Evolutionary conservation across 2,329 filamentous ascomycete species (phyloP), one percentile per base, ranked within the genome.

Genomic region (Dactylellina parvicollis): DNA sequence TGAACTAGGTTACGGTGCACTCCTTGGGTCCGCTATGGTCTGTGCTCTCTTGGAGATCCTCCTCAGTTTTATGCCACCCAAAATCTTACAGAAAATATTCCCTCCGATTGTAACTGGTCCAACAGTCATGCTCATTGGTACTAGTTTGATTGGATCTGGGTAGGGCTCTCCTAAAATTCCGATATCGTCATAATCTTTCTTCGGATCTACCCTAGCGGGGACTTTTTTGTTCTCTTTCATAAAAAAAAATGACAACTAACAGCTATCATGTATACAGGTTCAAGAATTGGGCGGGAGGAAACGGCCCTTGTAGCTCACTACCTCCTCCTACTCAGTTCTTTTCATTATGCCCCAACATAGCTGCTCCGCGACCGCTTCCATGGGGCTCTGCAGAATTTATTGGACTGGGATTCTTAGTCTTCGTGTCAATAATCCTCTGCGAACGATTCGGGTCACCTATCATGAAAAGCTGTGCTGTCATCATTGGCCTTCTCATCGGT

Each of bases 361-460:
- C 81, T 44, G 87, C 88, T 1, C 88, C 88, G 0, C 86, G 85
- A 56, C 83, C 89, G 18, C 80, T 90, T 3, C 86, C 82, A 0
- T 95, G 92, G 92, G 92, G 90, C 2, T 88, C 88, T 36, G 86
- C 91, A 0, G 89, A 95, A 80, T 92, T 90, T 76, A 3, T 87
- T 81, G 82, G 82, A 0, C 84, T 90, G 0, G 88, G 88, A 0
- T 90, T 90, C 80, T 82, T 85, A 28, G 88, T 90, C 62, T 90
- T 90, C 78, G 79, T 88, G 24, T 88, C 87, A 1, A 89, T 90
- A 76, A 87, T 90, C 76, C 76, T 90, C 26, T 88, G 87, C 76
- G 88, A 90, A 78, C 84, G 87, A n/a, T 90, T 89, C 77, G 88
- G 88, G 2, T 3, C 75, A 26, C 88, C 88, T 0, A 88, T 90